Percentiles rank a stretch among this genome's conserved stretches.
Evolutionary conservation across 768 basidiomycete species (phyloP).

Genomic region (Psilocybe azurescens): DNA sequence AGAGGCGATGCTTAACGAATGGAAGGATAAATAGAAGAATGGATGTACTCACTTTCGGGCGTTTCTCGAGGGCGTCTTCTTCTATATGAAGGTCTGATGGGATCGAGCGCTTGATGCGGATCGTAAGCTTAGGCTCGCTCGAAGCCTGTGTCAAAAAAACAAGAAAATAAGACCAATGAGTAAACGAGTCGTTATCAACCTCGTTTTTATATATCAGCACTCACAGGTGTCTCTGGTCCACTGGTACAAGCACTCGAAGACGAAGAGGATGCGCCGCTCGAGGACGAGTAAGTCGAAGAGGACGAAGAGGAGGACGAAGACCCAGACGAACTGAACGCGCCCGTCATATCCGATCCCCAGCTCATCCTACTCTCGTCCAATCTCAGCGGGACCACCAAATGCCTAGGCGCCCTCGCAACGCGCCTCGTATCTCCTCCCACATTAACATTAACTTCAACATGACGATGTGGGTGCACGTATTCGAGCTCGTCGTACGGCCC

Average conservation of each 20-base stretch:
- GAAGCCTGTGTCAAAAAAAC: slow-evolving; percentile 10
- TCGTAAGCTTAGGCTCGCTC: slow-evolving; percentile 25
- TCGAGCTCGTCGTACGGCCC: not conserved
- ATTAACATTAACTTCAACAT: too few species aligned
- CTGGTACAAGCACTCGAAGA: too few species aligned
- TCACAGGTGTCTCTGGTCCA: not conserved
- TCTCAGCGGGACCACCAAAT: not conserved
- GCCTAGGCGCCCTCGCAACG: not conserved
- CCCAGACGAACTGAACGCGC: too few species aligned
- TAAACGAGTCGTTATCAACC: too few species aligned
- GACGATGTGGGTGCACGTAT: too few species aligned
- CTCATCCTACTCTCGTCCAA: not conserved
- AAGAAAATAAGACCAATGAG: too few species aligned
- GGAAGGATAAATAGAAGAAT: too few species aligned
- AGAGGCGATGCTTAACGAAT: too few species aligned
- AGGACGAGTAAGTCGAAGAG: slow-evolving; percentile 8
- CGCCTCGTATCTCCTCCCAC: not conserved
- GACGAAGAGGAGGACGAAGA: slow-evolving; percentile 6
- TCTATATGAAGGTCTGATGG: slow-evolving; percentile 25
- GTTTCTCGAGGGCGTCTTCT: slow-evolving; percentile 35
- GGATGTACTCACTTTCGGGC: slow-evolving; percentile 38
- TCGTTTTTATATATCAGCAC: too few species aligned
- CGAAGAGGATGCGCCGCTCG: too few species aligned
- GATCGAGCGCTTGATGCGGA: slow-evolving; percentile 41
- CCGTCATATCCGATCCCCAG: not conserved